Percentiles rank a stretch among this genome's conserved stretches.
Conservation (phyloP, 75 land plant species). For the Larix kaempferi region DNA sequence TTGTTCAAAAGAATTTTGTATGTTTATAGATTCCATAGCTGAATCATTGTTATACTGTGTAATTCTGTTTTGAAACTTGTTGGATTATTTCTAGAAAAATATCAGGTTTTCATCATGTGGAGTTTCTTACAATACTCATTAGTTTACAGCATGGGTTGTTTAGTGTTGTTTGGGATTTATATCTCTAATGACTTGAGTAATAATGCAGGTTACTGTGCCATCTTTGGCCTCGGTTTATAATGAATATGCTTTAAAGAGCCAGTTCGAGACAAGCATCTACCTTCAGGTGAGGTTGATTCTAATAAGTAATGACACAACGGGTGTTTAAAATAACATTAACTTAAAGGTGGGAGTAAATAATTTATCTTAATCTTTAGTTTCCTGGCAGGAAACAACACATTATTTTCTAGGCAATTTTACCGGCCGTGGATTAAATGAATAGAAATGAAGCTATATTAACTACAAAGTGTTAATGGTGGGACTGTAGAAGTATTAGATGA, state of each 20-base stretch:
- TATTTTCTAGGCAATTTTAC: neutral
- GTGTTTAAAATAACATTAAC: neutral
- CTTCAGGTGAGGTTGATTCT: constrained; percentile 65
- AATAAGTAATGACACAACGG: neutral
- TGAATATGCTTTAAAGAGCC: constrained; percentile 97
- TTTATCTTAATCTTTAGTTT: constrained; percentile 2
- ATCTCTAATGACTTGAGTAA: too few species aligned
- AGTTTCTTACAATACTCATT: neutral
- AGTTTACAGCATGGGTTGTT: too few species aligned
- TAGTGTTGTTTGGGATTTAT: too few species aligned
- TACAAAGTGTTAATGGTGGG: too few species aligned
- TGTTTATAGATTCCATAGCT: neutral
- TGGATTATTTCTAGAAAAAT: neutral
- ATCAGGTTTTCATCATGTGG: neutral
- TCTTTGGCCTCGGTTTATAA: constrained; percentile 96
- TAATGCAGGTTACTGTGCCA: constrained; percentile 85
- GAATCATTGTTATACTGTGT: neutral
- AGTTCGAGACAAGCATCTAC: constrained; percentile 97
- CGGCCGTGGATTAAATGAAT: too few species aligned
- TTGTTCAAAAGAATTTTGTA: neutral
- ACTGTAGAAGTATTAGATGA: too few species aligned
- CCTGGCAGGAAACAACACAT: neutral
- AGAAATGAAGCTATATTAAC: too few species aligned
- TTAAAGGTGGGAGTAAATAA: neutral
- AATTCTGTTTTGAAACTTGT: neutral